Conservation (phyloP, 78 protist species). For the Isochrysis galbana region DNA sequence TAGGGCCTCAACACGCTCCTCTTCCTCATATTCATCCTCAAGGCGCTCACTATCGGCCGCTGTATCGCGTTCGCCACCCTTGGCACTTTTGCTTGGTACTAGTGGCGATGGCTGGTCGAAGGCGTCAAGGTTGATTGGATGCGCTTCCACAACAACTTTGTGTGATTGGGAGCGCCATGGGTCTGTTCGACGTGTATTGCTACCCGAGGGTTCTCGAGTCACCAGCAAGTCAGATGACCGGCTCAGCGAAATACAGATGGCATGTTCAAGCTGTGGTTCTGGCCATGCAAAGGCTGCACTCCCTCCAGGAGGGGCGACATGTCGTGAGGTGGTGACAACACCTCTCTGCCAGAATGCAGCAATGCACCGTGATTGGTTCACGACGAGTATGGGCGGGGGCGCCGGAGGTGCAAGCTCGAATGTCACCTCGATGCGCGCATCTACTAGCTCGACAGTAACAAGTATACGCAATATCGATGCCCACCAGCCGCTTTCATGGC, state of each 20-base stretch:
- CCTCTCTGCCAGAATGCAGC: not conserved
- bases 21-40: not conserved
- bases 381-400: not conserved
- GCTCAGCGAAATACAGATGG: not conserved
- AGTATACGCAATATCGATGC: not conserved
- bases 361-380: not conserved
- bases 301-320: too few relatives aligned
- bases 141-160: not conserved
- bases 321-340: not conserved
- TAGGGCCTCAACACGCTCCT: too few relatives aligned
- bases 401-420: not conserved
- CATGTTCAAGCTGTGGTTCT: not conserved
- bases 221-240: not conserved
- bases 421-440: not conserved
- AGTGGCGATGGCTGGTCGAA: not conserved
- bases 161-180: not conserved
- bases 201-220: too few relatives aligned
- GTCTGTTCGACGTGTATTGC: too few relatives aligned
- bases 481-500: not conserved
- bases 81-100: too few relatives aligned
- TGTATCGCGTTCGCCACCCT: not conserved
- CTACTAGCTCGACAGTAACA: not conserved
- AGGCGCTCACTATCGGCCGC: not conserved
- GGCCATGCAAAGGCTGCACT: conserved; percentile 16
- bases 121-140: not conserved